Base-by-base conservation (phyloP, 2,329 filamentous ascomycete species). In the Talaromyces amestolkiae region DNA sequence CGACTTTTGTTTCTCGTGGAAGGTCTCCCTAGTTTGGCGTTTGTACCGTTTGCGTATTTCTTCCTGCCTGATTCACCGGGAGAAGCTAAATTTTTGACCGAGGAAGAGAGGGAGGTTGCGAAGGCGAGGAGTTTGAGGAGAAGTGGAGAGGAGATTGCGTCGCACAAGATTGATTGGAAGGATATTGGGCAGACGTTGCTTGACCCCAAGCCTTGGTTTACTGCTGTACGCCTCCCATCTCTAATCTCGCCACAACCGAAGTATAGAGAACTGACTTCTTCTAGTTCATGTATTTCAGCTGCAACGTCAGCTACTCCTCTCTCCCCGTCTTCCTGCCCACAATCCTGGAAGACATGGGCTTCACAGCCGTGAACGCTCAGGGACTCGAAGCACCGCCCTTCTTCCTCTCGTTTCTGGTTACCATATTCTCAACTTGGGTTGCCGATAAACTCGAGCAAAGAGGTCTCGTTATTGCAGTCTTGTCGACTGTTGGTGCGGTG, bases 301-400 rank as follows among this genome's bases (percentile, higher is more conserved):
- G 83, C 78, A 87, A 86, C 73, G 86, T 90, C 66, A 87, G 87
- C 54, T 91, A 88, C 74, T 85, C 85, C 6, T 87, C 85, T 1
- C 80, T 90, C 3, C 86, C 88, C 0, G 86, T 89, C 2, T 90
- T 89, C 70, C 80, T 90, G 1, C 87, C 87, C 0, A 84, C 86
- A 1, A 87, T 90, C 68, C 78, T 90, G 15, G 77, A 82, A 58
- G 81, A 85, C 63, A 90, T 92, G 87, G 89, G 90, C 10, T 92
- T 89, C 76, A 85, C 83, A 0, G 79, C 83, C 15, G 83, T 91
- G 67, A 81, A 87, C 65, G 87, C 90, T 0, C 90, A 93, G 76
- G 90, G 89, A 0, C 82, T 93, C 13, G 89, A 88, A 0, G 89
- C 89, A 0, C 89, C 89, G 0, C 89, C 89, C 0, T 91, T 89